These are phyloP conservation scores for Fusarium napiforme DNA, from an alignment of 2,329 filamentous ascomycete species.

Conservation along the genomic window DNA sequence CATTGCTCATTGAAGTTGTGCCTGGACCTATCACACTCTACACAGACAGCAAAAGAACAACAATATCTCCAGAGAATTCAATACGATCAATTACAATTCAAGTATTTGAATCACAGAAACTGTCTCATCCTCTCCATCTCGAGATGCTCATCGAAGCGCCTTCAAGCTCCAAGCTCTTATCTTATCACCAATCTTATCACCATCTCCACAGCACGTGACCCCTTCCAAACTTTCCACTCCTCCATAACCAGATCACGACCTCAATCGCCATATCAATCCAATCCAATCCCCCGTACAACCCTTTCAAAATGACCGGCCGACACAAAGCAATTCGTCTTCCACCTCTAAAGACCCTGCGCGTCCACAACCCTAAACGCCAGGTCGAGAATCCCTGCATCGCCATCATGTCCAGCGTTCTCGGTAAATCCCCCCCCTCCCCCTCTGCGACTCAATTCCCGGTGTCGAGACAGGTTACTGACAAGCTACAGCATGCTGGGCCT, in stretches of 20 bases:
- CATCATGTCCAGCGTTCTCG: slow-evolving; percentile 68
- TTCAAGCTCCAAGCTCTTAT: background rate
- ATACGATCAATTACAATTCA: too few species aligned
- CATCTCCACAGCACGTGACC: slow-evolving; percentile 36
- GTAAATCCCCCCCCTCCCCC: slow-evolving; percentile 46
- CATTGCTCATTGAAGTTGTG: background rate
- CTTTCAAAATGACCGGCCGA: slow-evolving; percentile 54
- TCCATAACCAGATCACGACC: slow-evolving; percentile 18
- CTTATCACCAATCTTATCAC: slow-evolving; percentile 13
- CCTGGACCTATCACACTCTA: background rate
- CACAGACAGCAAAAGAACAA: background rate
- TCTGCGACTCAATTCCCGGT: background rate
- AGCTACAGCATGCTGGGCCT: slow-evolving; percentile 81
- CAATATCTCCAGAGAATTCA: background rate
- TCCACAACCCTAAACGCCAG: slow-evolving; percentile 63
- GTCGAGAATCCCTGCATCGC: slow-evolving; percentile 64
- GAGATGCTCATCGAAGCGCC: background rate
- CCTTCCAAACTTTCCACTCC: slow-evolving; percentile 37
- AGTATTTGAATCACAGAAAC: background rate
- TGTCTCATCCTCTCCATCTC: background rate
- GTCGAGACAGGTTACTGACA: background rate
- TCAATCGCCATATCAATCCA: background rate
- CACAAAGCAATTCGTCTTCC: slow-evolving; percentile 67
- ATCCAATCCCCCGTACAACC: background rate
- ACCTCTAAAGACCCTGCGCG: slow-evolving; percentile 65